These are phyloP conservation scores for Tetraselmis chui DNA, from an alignment of 139 green algal species.

Conservation along the genomic window DNA sequence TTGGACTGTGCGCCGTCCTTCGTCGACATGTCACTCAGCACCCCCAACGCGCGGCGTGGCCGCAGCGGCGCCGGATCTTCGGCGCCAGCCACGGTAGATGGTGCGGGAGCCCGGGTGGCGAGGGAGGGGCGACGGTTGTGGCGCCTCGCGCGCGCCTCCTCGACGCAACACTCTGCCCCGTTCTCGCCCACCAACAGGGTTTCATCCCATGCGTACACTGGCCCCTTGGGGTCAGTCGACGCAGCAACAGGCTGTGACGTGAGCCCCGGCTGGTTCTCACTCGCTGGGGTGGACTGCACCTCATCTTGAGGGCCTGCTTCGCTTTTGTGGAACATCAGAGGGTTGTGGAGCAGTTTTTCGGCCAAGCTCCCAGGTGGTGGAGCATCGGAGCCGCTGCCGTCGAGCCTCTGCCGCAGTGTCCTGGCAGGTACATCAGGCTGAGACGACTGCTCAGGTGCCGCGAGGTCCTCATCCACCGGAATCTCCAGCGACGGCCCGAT, in stretches of 20 bases:
- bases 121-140: too few species aligned
- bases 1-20: too few species aligned
- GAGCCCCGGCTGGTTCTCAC: neutral
- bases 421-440: conserved; percentile 11
- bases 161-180: neutral
- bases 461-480: conserved; percentile 35
- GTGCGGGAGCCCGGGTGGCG: too few species aligned
- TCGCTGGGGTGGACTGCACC: too few species aligned
- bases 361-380: conserved; percentile 4
- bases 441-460: neutral
- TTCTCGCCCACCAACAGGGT: neutral
- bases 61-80: neutral
- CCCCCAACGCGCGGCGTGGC: neutral
- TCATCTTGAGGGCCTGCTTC: too few species aligned
- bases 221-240: neutral
- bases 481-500: conserved; percentile 28
- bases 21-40: neutral
- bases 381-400: conserved; percentile 3
- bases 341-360: conserved; percentile 30
- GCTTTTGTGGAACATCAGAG: conserved; percentile 11
- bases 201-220: neutral
- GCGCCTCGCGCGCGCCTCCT: neutral
- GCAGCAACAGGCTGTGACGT: neutral
- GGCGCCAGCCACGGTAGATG: neutral
- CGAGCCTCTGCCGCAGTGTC: conserved; percentile 32